Percentiles rank a stretch among this genome's conserved stretches.
Conservation (phyloP, 129 eudicot genomes). For the Calendula officinalis region DNA sequence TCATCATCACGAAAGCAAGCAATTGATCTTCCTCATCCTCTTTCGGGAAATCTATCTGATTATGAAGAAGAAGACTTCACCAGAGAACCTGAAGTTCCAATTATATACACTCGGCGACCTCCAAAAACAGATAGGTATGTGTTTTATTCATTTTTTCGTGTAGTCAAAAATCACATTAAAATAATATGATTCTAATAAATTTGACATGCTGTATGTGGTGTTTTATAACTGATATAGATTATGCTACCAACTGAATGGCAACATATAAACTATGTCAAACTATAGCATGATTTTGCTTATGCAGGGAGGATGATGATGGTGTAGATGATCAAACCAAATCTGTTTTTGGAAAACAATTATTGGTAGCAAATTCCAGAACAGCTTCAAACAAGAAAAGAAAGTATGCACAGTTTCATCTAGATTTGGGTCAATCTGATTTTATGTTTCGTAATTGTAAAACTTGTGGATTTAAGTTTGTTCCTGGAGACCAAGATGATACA, state of each 20-base stretch:
- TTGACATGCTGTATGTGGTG: background rate
- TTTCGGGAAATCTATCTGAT: conserved; percentile 8
- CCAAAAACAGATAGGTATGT: conserved; percentile 11
- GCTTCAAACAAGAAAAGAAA: conserved; percentile 68
- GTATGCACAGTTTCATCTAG: conserved; percentile 76
- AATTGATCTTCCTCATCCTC: background rate
- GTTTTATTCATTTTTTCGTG: too few relatives aligned
- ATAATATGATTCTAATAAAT: too few relatives aligned
- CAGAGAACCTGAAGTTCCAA: conserved; percentile 31
- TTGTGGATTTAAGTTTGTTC: conserved; percentile 78
- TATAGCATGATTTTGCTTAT: background rate
- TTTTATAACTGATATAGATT: background rate
- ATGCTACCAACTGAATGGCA: background rate
- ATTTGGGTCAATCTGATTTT: conserved; percentile 87
- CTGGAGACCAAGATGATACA: conserved; percentile 72
- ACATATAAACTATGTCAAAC: background rate
- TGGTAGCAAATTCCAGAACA: conserved; percentile 20
- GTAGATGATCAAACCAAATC: conserved; percentile 5
- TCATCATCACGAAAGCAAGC: conserved; percentile 6
- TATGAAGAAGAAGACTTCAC: conserved; percentile 21
- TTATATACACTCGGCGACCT: conserved; percentile 45
- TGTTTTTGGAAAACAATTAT: conserved; percentile 8
- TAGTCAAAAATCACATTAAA: background rate
- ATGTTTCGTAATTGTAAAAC: conserved; percentile 58
- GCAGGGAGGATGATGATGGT: conserved; percentile 31